Percentiles rank a stretch among this genome's conserved stretches.
phyloP scores from a whole-genome alignment of 169 alveolate species.

The Plasmodium vinckei region DNA sequence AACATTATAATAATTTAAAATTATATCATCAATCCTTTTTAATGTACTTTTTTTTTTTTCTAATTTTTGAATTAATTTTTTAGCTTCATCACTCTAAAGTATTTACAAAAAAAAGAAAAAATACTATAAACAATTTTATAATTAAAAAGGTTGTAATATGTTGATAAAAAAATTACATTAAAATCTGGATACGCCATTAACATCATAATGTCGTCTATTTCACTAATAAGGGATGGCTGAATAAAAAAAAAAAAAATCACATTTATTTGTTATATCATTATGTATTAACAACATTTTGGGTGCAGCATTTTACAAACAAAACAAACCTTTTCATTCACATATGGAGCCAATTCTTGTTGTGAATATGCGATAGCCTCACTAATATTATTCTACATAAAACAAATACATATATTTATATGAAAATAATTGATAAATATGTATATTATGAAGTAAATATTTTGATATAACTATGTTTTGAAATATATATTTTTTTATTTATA shows the following conservation, averaged over 20 bases:
- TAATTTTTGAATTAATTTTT: slow-evolving; percentile 70
- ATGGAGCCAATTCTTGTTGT: slow-evolving; percentile 73
- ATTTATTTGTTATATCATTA: too few species aligned
- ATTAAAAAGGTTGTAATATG: not conserved
- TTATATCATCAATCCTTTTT: slow-evolving; percentile 78
- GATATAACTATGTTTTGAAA: too few species aligned
- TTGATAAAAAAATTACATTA: slow-evolving; percentile 24
- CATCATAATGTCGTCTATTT: slow-evolving; percentile 76
- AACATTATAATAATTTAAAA: slow-evolving; percentile 78
- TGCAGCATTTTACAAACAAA: not conserved
- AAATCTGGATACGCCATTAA: slow-evolving; percentile 73
- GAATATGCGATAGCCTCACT: slow-evolving; percentile 74
- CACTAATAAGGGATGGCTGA: slow-evolving; percentile 73
- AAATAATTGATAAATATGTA: not conserved
- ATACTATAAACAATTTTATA: not conserved
- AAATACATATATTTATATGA: not conserved
- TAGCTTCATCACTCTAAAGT: slow-evolving; percentile 80
- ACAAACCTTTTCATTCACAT: slow-evolving; percentile 73
- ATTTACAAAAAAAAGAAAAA: not conserved
- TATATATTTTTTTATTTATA: not conserved
- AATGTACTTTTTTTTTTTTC: slow-evolving; percentile 79
- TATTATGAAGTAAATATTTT: not conserved
- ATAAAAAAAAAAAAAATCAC: slow-evolving; percentile 29
- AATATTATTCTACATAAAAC: slow-evolving; percentile 45
- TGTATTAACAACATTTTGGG: not conserved